Conservation (phyloP, 129 eudicot species). For the Lactuca sativa region DNA sequence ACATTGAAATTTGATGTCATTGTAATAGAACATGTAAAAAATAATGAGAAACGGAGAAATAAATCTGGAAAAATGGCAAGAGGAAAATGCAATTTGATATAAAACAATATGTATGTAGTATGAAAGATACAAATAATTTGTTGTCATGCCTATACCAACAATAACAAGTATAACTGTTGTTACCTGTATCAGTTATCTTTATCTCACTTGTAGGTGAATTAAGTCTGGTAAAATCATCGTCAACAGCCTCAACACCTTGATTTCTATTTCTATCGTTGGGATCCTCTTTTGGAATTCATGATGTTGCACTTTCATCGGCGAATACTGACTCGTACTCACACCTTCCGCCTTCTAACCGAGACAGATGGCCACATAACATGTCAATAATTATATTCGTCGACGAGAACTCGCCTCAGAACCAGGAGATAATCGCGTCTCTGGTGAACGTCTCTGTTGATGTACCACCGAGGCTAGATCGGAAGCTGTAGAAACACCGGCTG, state of each 20-base stretch:
- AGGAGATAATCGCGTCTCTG: conserved; percentile 76
- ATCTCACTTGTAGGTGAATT: too few relatives aligned
- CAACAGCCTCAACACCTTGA: too few relatives aligned
- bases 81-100: conserved; percentile 11
- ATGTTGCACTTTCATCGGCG: too few relatives aligned
- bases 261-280: too few relatives aligned
- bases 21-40: not conserved
- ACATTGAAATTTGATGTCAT: not conserved
- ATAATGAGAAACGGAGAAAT: not conserved
- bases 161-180: not conserved
- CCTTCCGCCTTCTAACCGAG: too few relatives aligned
- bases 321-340: too few relatives aligned
- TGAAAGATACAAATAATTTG: not conserved
- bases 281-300: too few relatives aligned
- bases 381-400: conserved; percentile 97
- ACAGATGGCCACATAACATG: conserved; percentile 71
- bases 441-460: conserved; percentile 35
- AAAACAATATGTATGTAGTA: not conserved
- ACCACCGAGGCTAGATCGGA: conserved; percentile 32
- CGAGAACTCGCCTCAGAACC: conserved; percentile 93
- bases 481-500: conserved; percentile 46
- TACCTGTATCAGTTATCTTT: conserved; percentile 70
- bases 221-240: too few relatives aligned
- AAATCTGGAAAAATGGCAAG: conserved; percentile 21
- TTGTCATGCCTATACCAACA: not conserved